phyloP scores from a whole-genome alignment of 805 yeast genomes.

The Saccharomycopsis fodiens region DNA sequence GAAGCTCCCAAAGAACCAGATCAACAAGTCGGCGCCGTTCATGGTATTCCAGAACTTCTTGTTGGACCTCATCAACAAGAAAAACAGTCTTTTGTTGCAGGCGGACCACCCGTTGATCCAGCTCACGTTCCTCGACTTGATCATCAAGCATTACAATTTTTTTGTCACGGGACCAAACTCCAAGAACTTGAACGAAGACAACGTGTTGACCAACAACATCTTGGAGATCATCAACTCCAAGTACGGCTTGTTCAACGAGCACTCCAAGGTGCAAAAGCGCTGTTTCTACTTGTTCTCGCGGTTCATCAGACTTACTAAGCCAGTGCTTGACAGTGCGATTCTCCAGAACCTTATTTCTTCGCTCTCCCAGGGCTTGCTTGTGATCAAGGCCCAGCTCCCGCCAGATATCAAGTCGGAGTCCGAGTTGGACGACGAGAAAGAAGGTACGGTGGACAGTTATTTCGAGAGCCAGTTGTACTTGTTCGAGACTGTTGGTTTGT shows the following conservation, averaged over 20 bases:
- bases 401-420: constrained; percentile 26
- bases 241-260: constrained; percentile 71
- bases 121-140: constrained; percentile 73
- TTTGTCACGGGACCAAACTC: constrained; percentile 26
- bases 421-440: constrained; percentile 33
- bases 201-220: constrained; percentile 50
- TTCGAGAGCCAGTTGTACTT: constrained; percentile 77
- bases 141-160: constrained; percentile 69
- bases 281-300: constrained; percentile 88
- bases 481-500: constrained; percentile 79
- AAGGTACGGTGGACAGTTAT: constrained; percentile 50
- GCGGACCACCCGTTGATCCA: constrained; percentile 79
- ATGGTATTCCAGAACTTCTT: constrained; percentile 55
- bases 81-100: constrained; percentile 25
- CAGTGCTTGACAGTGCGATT: constrained; percentile 43
- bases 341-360: constrained; percentile 52
- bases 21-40: constrained; percentile 59
- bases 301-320: constrained; percentile 71
- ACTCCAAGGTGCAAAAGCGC: constrained; percentile 69
- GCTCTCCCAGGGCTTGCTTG: constrained; percentile 52
- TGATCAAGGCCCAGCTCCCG: constrained; percentile 51
- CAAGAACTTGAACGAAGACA: constrained; percentile 33
- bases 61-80: constrained; percentile 35
- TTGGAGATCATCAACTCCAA: constrained; percentile 73
- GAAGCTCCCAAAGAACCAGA: constrained; percentile 57